Evolutionary conservation across 768 basidiomycete species (phyloP).

Genomic region (Hirschioporus abietinus): DNA sequence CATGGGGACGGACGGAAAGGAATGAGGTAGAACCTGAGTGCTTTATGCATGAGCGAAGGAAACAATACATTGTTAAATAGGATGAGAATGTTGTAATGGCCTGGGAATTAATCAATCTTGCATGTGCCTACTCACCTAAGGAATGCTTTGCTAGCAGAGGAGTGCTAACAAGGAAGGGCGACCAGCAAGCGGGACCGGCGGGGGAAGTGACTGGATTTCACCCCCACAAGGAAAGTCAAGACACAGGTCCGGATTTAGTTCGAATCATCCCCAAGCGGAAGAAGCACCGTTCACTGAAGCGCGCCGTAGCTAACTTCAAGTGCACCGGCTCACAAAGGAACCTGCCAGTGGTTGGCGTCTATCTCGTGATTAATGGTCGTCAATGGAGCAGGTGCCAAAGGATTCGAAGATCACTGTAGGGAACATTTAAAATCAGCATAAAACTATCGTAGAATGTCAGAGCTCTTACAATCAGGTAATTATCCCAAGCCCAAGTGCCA

Average conservation of each 20-base stretch:
- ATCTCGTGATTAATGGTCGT: background rate
- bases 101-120: background rate
- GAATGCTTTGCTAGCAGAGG: slow-evolving; percentile 2
- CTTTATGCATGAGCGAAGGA: background rate
- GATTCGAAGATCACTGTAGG: background rate
- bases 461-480: background rate
- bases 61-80: background rate
- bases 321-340: background rate
- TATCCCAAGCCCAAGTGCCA: background rate
- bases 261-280: background rate
- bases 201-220: background rate
- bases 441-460: background rate
- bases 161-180: background rate
- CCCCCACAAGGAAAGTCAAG: background rate
- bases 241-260: background rate
- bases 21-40: background rate
- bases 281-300: background rate
- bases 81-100: background rate
- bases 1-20: background rate
- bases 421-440: background rate
- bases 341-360: background rate
- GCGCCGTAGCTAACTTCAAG: background rate
- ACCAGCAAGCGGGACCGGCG: background rate
- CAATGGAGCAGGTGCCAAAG: background rate
- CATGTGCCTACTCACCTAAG: background rate